Evolutionary conservation across 495 filamentous ascomycete genomes (phyloP).

Genomic region (Pyrenula massariospora): DNA sequence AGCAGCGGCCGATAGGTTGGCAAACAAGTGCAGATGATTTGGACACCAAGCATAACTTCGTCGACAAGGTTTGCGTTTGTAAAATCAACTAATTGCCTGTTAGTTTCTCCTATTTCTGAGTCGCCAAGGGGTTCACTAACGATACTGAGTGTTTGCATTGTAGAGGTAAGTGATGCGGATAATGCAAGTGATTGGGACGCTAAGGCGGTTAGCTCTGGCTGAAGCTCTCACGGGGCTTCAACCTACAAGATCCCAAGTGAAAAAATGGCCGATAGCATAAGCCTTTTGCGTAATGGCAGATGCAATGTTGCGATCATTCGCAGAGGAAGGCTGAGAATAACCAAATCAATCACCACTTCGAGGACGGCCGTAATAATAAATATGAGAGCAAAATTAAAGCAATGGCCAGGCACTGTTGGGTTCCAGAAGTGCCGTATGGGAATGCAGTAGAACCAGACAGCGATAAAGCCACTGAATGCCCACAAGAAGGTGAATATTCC

Average conservation of each 20-base stretch:
- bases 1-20: neutral
- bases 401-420: neutral
- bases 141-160: no score
- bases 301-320: neutral
- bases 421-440: neutral
- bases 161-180: neutral
- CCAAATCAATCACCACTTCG: neutral
- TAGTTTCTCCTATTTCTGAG: no score
- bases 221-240: no score
- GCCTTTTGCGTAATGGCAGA: neutral
- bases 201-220: no score
- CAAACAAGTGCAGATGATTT: neutral
- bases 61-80: neutral
- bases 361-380: neutral
- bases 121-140: no score
- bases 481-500: neutral
- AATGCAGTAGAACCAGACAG: neutral
- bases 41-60: neutral
- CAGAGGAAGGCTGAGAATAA: neutral
- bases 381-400: neutral
- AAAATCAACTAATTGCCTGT: neutral
- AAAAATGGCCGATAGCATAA: neutral
- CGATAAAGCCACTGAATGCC: neutral
- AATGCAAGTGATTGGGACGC: neutral
- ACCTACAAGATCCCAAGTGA: neutral